Evolutionary conservation across 2,329 filamentous ascomycete genomes (phyloP).

Genomic region (Didymella pomorum): DNA sequence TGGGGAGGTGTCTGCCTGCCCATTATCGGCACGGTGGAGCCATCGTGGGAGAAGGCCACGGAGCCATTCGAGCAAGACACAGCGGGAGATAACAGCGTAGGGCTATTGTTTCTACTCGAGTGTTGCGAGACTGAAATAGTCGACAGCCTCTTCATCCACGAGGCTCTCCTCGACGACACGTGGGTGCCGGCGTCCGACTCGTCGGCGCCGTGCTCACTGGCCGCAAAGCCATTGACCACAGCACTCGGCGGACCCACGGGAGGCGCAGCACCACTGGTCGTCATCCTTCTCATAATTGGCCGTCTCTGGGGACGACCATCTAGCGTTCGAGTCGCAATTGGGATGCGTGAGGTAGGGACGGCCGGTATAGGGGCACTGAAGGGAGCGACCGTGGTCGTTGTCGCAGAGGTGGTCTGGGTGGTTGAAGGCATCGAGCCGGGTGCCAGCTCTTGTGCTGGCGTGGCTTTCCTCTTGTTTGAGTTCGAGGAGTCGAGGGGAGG

Average conservation of each 20-base stretch:
- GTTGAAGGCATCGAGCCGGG: constrained; percentile 40
- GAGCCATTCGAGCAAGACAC: constrained; percentile 70
- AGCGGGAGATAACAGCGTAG: constrained; percentile 71
- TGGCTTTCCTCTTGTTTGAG: constrained; percentile 51
- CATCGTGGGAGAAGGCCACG: constrained; percentile 55
- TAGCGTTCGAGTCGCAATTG: constrained; percentile 37
- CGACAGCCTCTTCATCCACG: constrained; percentile 77
- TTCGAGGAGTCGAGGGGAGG: constrained; percentile 48
- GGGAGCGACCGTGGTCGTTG: constrained; percentile 32
- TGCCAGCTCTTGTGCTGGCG: constrained; percentile 44
- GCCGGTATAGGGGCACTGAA: constrained; percentile 36
- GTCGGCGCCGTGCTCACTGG: constrained; percentile 31
- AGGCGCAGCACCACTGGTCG: constrained; percentile 41
- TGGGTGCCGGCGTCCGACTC: constrained; percentile 36
- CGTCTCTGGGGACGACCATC: constrained; percentile 43
- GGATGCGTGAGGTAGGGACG: constrained; percentile 36
- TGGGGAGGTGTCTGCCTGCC: constrained; percentile 50
- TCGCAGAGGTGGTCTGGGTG: constrained; percentile 38
- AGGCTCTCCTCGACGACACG: constrained; percentile 56
- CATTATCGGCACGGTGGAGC: constrained; percentile 71
- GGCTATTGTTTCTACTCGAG: constrained; percentile 70
- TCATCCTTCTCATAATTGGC: constrained; percentile 45
- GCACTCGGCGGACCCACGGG: constrained; percentile 29
- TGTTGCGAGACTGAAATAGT: constrained; percentile 70
- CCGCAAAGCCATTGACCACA: constrained; percentile 31